phyloP scores from a whole-genome alignment of 176 grass and related monocot genomes.

The Eragrostis curvula region DNA sequence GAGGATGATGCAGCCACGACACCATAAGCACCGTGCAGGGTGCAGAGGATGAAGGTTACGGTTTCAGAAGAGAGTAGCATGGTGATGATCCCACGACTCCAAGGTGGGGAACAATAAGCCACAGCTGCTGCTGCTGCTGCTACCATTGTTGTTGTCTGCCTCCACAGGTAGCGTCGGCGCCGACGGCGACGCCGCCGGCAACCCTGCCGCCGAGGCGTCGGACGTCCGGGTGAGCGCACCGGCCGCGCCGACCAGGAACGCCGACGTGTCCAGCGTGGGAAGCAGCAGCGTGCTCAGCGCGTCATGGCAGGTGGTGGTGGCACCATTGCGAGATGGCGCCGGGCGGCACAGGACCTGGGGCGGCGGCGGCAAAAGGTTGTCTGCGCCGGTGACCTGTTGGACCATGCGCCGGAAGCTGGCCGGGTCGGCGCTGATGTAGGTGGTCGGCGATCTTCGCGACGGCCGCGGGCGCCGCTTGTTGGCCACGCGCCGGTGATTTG shows the following conservation, averaged over 20 bases:
- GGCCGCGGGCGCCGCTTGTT: conserved; percentile 46
- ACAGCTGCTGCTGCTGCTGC: too few species aligned
- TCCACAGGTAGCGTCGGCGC: too few species aligned
- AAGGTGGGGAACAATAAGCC: background rate
- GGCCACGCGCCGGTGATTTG: background rate
- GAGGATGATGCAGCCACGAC: too few species aligned
- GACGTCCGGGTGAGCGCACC: background rate
- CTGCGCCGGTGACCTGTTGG: conserved; percentile 51
- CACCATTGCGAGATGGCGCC: background rate
- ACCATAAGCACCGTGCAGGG: background rate
- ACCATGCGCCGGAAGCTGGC: conserved; percentile 58
- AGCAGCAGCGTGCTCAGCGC: background rate
- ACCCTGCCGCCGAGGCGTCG: background rate
- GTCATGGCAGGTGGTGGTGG: accelerated
- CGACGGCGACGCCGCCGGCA: too few species aligned
- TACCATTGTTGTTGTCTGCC: too few species aligned
- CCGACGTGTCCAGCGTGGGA: conserved; percentile 59
- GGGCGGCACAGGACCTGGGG: background rate
- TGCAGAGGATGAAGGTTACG: background rate
- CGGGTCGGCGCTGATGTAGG: conserved; percentile 51
- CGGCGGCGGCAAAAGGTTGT: background rate
- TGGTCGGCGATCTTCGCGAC: conserved; percentile 42
- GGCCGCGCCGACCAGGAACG: conserved; percentile 22
- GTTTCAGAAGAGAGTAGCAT: background rate
- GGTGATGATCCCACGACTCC: background rate